Conservation (phyloP, 148 eudicot genomes). For the Rhododendron williamsianum region DNA sequence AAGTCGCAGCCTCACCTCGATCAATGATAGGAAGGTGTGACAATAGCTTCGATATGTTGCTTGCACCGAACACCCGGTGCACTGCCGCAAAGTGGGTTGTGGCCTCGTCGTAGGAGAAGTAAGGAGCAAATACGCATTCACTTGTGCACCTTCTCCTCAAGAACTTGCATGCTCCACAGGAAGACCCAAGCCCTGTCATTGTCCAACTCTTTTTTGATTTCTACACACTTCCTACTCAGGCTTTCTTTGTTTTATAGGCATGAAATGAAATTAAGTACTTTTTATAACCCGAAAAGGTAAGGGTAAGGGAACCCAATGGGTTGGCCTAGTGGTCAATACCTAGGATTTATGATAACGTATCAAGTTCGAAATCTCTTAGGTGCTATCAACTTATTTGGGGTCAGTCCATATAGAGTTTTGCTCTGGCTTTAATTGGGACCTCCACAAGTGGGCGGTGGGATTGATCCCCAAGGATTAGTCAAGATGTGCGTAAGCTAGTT, state of each 20-base stretch:
- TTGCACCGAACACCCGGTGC: slow-evolving; percentile 85
- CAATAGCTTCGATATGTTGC: slow-evolving; percentile 64
- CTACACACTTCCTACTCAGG: neutral
- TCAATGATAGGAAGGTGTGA: slow-evolving; percentile 46
- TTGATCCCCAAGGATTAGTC: no score
- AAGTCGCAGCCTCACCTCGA: slow-evolving; percentile 58
- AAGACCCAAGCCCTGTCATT: slow-evolving; percentile 77
- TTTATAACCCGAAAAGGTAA: slow-evolving; percentile 29
- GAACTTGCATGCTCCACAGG: slow-evolving; percentile 95
- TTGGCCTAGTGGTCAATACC: neutral
- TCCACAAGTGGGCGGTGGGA: no score
- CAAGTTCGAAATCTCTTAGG: neutral
- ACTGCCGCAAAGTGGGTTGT: slow-evolving; percentile 58
- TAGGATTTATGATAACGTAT: neutral
- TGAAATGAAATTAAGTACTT: slow-evolving; percentile 12
- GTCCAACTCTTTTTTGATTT: slow-evolving; percentile 10
- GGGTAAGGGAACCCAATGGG: slow-evolving; percentile 8
- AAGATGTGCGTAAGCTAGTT: neutral
- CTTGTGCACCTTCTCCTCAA: slow-evolving; percentile 63
- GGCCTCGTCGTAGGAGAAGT: slow-evolving; percentile 61
- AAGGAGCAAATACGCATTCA: slow-evolving; percentile 74
- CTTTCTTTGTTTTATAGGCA: neutral
- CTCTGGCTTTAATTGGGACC: no score
- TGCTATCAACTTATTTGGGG: no score
- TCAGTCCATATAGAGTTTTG: no score